Evolutionary conservation across 306 rosid genomes (phyloP).

Genomic region (Gillenia trifoliata): DNA sequence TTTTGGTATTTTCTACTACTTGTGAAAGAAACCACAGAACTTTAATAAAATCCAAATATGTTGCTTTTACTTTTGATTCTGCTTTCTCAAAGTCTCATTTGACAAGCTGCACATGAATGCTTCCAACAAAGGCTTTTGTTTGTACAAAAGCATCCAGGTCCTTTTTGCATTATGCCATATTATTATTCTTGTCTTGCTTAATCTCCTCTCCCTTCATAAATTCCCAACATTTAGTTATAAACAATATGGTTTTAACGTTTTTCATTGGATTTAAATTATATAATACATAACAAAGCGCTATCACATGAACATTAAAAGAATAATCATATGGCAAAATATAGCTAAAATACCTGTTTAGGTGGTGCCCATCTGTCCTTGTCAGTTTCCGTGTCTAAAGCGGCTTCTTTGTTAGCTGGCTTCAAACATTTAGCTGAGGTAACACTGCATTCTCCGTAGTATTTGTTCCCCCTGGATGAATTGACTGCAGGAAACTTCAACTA

Average conservation of each 20-base stretch:
- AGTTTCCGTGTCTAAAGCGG: conserved; percentile 67
- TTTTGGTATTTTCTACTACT: too few species aligned
- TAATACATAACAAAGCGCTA: neutral
- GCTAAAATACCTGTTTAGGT: conserved; percentile 39
- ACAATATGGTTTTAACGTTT: too few species aligned
- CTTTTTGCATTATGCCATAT: neutral
- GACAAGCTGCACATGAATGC: neutral
- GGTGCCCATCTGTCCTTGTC: conserved; percentile 74
- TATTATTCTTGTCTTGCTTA: neutral
- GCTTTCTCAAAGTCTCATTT: neutral
- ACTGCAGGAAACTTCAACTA: conserved; percentile 30
- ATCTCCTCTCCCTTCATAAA: neutral
- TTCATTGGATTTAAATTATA: neutral
- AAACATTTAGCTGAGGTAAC: conserved; percentile 38
- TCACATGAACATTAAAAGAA: neutral
- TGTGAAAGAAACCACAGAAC: too few species aligned
- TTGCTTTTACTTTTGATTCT: neutral
- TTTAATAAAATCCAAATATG: neutral
- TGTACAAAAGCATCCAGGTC: neutral
- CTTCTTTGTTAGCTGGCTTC: conserved; percentile 76
- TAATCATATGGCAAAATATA: neutral
- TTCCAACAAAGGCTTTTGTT: neutral
- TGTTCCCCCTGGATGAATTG: conserved; percentile 74
- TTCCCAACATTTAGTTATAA: neutral
- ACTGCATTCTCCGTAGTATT: conserved; percentile 63